Evolutionary conservation across 495 filamentous ascomycete genomes (phyloP), one percentile per base, ranked within the genome.

Genomic region (Penicillium herquei): DNA sequence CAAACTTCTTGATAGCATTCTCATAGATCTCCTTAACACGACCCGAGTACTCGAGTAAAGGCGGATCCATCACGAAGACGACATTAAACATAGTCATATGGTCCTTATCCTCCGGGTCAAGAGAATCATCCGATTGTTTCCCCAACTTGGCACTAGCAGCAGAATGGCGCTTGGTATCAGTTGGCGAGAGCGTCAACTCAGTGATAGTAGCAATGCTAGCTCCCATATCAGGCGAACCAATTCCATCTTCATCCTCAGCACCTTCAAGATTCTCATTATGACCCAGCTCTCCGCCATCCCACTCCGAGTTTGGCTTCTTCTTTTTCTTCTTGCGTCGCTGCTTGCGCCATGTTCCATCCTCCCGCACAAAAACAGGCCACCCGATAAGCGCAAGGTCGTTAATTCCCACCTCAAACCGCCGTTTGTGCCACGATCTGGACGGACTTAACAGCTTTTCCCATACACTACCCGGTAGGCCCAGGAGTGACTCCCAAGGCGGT

Each of bases 41-140:
- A 47, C 85, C 75, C 44, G 87, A 86, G 61, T 87, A 87, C 68
- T 95, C 90, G 40, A 89, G 72, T 46, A 86, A 79, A 37, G 89
- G 88, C 3, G 90, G 87, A 63, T 89, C 86, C 46, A 96, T 72
- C 34, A 96, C 88, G 71, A 97, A 98, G 12, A 96, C 90, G 34
- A 97, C 83, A 72, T 98, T 92, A 69, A 98, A 98, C 92, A 97
- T 96, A 18, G 84, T 91, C 89, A 98, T 92, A 41, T 77, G 71
- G 49, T 78, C 78, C 51, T 71, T 76, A 48, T 87, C 82, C 56
- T 84, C 82, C 8, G 78, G 66, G 50, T 83, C 81, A 6, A 78
- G 66, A 39, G 60, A 57, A 2, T 67, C 61, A 55, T 76, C 78
- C 39, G 56, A 51, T 16, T 62, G 53, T 17, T 64, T 68, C 26